Evolutionary conservation across 139 green algal species (phyloP), one percentile per base, ranked within the genome.

Genomic region (Mychonastes homosphaera): DNA sequence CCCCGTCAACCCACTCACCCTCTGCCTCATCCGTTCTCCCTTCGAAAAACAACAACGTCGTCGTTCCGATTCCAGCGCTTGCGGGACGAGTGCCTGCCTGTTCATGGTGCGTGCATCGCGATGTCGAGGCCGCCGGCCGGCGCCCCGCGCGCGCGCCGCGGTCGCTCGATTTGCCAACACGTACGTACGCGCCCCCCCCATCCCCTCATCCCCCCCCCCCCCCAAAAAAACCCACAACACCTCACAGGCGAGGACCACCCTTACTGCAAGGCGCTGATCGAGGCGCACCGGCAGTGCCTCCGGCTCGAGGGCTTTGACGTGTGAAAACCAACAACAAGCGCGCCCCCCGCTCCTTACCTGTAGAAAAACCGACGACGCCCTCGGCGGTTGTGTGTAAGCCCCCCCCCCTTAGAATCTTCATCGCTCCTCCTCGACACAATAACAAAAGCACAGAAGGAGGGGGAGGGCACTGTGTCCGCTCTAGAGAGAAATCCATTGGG

Each of bases 231-330:
- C 23, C 18, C 48, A 23, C 13, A 38, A 3, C 3, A 2, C 5
- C 24, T 55, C 1, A 39, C 65, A 84, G 76, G 84, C 2, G 80
- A 84, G 34, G 85, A 93, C 13, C 64, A 82, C 30, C 23, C 52
- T 1, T 71, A 79, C 59, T 93, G 85, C 58, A 41, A 78, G 38
- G 56, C 76, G 2, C 72, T 95, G 8, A 95, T 96, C 28, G 88
- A 96, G 53, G 83, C 85, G 0, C 88, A 96, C 75, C 95, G 94
- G 64, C 53, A 69, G 21, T 96, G 88, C 73, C 53, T 96, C 35
- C 64, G 88, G 13, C 62, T 79, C 18, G 88, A 96, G 62, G 88
- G 88, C 15, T 96, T 96, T 76, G 84, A 95, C 36, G 87, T 96
- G 18, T 45, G 51, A 45, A 23, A n/a, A 43, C 2, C 23, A 21